Percentiles rank a stretch among this genome's conserved stretches.
Evolutionary conservation across 352 stramenopile species (phyloP).

Genomic region (Pythium diclinum): DNA sequence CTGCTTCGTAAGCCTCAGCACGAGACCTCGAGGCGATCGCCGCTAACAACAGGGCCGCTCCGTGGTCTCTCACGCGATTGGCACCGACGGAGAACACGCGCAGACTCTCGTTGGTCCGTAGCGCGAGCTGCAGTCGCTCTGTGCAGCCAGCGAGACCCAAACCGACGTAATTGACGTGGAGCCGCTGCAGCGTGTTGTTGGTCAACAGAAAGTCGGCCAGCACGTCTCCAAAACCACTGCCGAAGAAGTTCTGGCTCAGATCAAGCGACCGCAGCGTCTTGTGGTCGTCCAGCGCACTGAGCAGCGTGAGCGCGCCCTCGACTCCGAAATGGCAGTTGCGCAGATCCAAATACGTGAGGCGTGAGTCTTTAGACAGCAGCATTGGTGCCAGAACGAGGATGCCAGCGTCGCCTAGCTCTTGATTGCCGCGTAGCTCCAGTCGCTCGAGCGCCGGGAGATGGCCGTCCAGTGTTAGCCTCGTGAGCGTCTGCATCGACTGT

Average conservation of each 20-base stretch:
- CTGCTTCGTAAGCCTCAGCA: slow-evolving; percentile 35
- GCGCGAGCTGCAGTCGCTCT: slow-evolving; percentile 37
- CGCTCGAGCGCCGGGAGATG: slow-evolving; percentile 38
- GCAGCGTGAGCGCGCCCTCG: slow-evolving; percentile 53
- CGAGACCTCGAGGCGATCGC: slow-evolving; percentile 46
- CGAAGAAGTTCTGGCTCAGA: slow-evolving; percentile 75
- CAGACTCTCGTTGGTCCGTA: slow-evolving; percentile 49
- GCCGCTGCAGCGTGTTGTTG: slow-evolving; percentile 45
- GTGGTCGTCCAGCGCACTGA: slow-evolving; percentile 56
- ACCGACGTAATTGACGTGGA: slow-evolving; percentile 67
- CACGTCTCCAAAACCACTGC: slow-evolving; percentile 56
- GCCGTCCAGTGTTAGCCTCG: slow-evolving; percentile 44
- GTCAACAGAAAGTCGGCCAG: slow-evolving; percentile 60
- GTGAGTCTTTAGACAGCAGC: slow-evolving; percentile 28
- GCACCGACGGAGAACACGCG: slow-evolving; percentile 52
- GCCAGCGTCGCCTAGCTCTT: slow-evolving; percentile 56
- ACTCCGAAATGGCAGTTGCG: slow-evolving; percentile 65
- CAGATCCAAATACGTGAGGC: slow-evolving; percentile 61
- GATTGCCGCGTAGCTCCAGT: slow-evolving; percentile 68
- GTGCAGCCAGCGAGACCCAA: slow-evolving; percentile 52
- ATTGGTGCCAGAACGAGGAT: slow-evolving; percentile 65
- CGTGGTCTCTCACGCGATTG: slow-evolving; percentile 68
- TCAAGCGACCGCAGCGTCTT: slow-evolving; percentile 54
- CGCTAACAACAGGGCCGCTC: slow-evolving; percentile 42
- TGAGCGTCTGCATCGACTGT: slow-evolving; percentile 43